Base-by-base conservation (phyloP, 2,329 filamentous ascomycete genomes). In the Mycogone perniciosa region DNA sequence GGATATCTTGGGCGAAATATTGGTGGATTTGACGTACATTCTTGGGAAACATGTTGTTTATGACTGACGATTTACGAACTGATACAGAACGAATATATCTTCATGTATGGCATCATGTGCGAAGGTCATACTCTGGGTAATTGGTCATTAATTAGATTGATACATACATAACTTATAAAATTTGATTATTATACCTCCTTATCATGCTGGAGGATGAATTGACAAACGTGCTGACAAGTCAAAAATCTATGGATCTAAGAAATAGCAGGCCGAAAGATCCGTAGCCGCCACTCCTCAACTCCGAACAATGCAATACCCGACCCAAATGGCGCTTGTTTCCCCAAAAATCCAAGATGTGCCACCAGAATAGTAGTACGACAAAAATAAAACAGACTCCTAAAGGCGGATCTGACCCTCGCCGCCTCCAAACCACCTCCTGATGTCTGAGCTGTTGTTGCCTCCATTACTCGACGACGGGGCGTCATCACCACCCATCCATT, bases 401-500 rank as follows among this genome's bases (percentile, higher is more conserved):
- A 61, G 39, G 30, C 54, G 57, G 38, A 61, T 56, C 7, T 56
- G 57, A 29, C 54, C 58, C 5, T 54, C 34, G 6, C 46, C 42
- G 20, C 39, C 46, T 11, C 53, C 45, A 62, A 85, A 84, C 79
- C 80, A 82, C 47, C 79, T 70, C 47, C 79, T 71, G 46, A 83
- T 72, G 56, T 79, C 74, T 6, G 68, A 69, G 43, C 60, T 39
- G 27, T 20, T 57, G 33, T 59, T 60, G 27, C 71, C 71, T 10
- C 73, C 71, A 29, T 76, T 70, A 43, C 59, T 58, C 7, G 48
- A 31, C 26, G 47, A 38, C 33, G 61, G 61, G 11, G 59, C 66
- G 8, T 76, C 76, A 47, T 80, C 77, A 27, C 79, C 80, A 13
- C 81, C 80, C 81, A 93, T 87, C 89, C 89, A 95, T 60, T 83